Conservation (phyloP, 441 rosid species). For the Brassica balearica region DNA sequence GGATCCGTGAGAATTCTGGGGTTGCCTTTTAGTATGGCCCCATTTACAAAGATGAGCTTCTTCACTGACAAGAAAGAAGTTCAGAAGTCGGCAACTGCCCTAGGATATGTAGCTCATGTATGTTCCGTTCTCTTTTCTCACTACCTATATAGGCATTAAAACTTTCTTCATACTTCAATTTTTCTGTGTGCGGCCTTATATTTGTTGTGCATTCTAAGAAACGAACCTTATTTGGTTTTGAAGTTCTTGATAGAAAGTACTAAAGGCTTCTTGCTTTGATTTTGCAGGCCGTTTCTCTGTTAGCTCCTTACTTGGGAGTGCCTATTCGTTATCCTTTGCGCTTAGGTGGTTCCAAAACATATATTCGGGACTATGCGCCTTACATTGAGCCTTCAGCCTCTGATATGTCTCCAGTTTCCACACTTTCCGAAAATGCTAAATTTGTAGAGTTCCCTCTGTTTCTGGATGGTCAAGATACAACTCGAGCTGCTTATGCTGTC, state of each 20-base stretch:
- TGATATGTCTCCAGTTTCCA: slow-evolving; percentile 49
- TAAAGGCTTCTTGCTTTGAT: slow-evolving; percentile 35
- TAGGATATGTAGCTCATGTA: slow-evolving; percentile 94
- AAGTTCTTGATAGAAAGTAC: slow-evolving; percentile 8
- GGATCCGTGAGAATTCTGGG: slow-evolving; percentile 88
- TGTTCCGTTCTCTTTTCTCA: slow-evolving; percentile 49
- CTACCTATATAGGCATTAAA: slow-evolving; percentile 7
- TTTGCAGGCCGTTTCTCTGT: slow-evolving; percentile 72
- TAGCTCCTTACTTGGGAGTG: slow-evolving; percentile 76
- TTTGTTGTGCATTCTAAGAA: neutral
- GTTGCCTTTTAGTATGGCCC: slow-evolving; percentile 83
- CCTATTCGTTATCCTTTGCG: slow-evolving; percentile 83
- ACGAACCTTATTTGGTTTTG: neutral
- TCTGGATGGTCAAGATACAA: slow-evolving; percentile 95
- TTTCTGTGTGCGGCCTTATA: neutral
- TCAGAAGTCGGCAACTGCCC: slow-evolving; percentile 85
- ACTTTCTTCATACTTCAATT: slow-evolving; percentile 8
- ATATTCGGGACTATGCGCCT: slow-evolving; percentile 73
- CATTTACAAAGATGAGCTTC: slow-evolving; percentile 89
- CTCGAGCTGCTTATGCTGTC: slow-evolving; percentile 96
- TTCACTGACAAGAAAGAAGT: slow-evolving; percentile 91
- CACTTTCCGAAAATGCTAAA: slow-evolving; percentile 50
- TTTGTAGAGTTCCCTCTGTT: slow-evolving; percentile 85
- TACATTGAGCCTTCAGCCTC: slow-evolving; percentile 66
- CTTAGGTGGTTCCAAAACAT: slow-evolving; percentile 82